These are phyloP conservation scores for Globisporangium yorkense DNA, from an alignment of 352 stramenopile genomes.

Conservation along the genomic window DNA sequence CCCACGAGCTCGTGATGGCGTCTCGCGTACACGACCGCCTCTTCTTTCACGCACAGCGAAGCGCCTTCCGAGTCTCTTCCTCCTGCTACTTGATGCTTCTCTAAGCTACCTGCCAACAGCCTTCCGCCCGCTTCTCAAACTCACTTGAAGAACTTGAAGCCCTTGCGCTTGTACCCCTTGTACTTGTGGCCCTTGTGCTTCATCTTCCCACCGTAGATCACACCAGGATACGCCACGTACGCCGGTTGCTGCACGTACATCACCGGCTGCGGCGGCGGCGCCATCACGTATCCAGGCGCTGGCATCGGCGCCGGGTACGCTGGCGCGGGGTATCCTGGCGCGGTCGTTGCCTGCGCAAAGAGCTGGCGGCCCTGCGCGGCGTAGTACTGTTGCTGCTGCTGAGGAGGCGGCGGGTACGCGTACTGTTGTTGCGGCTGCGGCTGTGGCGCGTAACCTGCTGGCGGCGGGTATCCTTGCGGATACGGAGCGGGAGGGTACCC, in stretches of 20 bases:
- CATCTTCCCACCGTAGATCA: slow-evolving; percentile 43
- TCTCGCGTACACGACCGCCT: not conserved
- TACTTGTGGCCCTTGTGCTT: slow-evolving; percentile 57
- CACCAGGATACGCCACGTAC: slow-evolving; percentile 59
- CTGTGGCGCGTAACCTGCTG: slow-evolving; percentile 29
- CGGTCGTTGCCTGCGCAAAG: slow-evolving; percentile 53
- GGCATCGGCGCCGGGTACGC: slow-evolving; percentile 12
- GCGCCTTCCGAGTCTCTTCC: not conserved
- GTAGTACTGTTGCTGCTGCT: slow-evolving; percentile 50
- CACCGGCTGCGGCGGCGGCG: slow-evolving; percentile 9
- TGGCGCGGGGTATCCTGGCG: slow-evolving; percentile 14
- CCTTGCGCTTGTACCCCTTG: slow-evolving; percentile 48
- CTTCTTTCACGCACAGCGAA: too few relatives aligned
- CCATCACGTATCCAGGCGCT: slow-evolving; percentile 21
- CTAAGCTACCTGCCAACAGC: not conserved
- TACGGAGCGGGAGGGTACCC: slow-evolving; percentile 1
- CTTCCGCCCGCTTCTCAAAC: slow-evolving; percentile 20
- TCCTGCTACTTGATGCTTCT: not conserved
- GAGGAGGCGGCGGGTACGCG: slow-evolving; percentile 28
- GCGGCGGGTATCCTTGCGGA: slow-evolving; percentile 20
- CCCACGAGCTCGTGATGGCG: not conserved
- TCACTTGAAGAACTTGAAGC: slow-evolving; percentile 53
- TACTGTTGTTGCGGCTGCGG: slow-evolving; percentile 14
- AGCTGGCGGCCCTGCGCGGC: slow-evolving; percentile 59
- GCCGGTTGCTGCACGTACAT: slow-evolving; percentile 28